phyloP scores from a whole-genome alignment of 2,329 filamentous ascomycete species.

The Phialophora chinensis region DNA sequence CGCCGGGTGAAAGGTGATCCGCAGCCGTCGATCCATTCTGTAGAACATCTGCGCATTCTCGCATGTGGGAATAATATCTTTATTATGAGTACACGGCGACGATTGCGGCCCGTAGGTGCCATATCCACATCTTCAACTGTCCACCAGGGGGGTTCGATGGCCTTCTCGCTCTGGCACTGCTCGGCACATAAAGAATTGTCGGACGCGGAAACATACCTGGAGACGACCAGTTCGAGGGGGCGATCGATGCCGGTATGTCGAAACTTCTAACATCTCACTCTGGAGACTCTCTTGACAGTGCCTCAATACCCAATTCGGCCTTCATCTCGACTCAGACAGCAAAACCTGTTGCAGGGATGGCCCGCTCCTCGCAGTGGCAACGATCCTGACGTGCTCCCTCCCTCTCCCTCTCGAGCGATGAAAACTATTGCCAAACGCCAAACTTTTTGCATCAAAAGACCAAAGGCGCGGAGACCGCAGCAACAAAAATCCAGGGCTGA shows the following conservation, averaged over 20 bases:
- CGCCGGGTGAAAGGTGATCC: not conserved
- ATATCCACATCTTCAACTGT: conserved; percentile 23
- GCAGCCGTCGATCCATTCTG: not conserved
- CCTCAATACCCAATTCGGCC: conserved; percentile 15
- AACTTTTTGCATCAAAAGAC: conserved; percentile 33
- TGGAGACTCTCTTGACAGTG: not conserved
- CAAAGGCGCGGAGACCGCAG: conserved; percentile 6
- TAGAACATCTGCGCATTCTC: conserved; percentile 13
- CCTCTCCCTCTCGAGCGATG: conserved; percentile 18
- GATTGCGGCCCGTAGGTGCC: conserved; percentile 30
- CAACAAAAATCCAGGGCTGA: conserved; percentile 14
- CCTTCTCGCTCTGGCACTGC: not conserved
- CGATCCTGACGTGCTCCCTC: conserved; percentile 23
- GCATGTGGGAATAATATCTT: conserved; percentile 19
- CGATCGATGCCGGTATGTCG: conserved; percentile 3
- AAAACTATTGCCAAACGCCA: conserved; percentile 22
- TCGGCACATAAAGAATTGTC: not conserved
- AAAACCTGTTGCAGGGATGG: conserved; percentile 15
- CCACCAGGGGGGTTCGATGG: conserved; percentile 7
- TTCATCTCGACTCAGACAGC: conserved; percentile 7
- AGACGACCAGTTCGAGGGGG: not conserved
- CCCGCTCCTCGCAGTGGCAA: conserved; percentile 7
- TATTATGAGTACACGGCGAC: conserved; percentile 37
- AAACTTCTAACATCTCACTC: not conserved
- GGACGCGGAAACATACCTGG: not conserved